A percentile compares a stretch with the other conserved stretches of the same genome.
These are phyloP conservation scores for Candida neerlandica DNA, from an alignment of 1,139 yeast genomes.

Conservation along the genomic window DNA sequence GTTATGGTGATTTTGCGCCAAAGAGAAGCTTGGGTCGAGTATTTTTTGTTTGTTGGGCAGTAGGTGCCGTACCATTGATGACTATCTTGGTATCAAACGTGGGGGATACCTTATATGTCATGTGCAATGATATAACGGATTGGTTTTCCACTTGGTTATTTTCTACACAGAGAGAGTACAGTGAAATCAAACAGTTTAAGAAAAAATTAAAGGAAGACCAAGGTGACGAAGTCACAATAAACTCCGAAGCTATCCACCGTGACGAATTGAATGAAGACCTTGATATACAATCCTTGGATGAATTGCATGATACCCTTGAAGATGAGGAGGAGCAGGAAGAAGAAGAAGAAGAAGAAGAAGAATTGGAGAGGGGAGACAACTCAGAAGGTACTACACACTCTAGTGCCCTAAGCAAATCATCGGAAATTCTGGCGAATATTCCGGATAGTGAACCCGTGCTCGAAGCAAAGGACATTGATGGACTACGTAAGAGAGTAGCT, in stretches of 20 bases:
- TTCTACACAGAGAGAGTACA: constrained; percentile 13
- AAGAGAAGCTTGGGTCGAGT: constrained; percentile 63
- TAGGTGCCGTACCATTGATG: constrained; percentile 84
- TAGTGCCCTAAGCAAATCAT: neutral
- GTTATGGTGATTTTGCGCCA: constrained; percentile 81
- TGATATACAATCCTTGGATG: constrained; percentile 10
- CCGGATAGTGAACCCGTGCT: neutral
- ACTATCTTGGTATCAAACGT: constrained; percentile 74
- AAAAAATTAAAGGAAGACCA: constrained; percentile 17
- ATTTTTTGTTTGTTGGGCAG: constrained; percentile 77
- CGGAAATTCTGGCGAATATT: neutral
- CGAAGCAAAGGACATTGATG: constrained; percentile 1
- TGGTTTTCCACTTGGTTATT: constrained; percentile 19
- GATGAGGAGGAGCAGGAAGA: constrained; percentile 5
- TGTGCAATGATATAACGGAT: constrained; percentile 22
- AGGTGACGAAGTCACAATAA: constrained; percentile 17
- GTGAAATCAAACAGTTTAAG: constrained; percentile 5
- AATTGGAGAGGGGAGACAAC: neutral
- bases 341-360: neutral
- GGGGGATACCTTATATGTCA: constrained; percentile 60
- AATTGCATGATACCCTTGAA: constrained; percentile 1
- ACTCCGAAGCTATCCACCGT: constrained; percentile 6
- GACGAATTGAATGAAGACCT: constrained; percentile 14
- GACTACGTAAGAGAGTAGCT: constrained; percentile 9
- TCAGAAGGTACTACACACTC: neutral